Base-by-base conservation (phyloP, 441 rosid species). In the Populus hybrid region DNA sequence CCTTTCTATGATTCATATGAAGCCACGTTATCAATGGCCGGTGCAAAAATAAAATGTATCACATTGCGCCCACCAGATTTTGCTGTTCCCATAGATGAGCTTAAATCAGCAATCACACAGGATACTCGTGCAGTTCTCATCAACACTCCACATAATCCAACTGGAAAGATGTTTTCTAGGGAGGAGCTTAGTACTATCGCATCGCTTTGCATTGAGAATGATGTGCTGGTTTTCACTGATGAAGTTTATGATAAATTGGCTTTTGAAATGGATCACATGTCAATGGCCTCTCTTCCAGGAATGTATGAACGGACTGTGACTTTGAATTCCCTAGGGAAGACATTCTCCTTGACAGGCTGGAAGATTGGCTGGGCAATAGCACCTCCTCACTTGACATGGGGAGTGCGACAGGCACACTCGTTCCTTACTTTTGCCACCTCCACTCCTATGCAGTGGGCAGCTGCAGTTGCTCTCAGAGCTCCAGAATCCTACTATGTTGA, bases 341-440 rank as follows among this genome's bases (percentile, higher is more conserved):
- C 97, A 11, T 95, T 91, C 84, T 95, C 96, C 40, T 85, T 95
- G 79, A 95, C 96, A 0, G 98, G 99, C 8, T 95, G 99, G 99
- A 93, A 91, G 86, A 91, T 93, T 34, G 99, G 99, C 28, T 94
- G 32, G 98, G 97, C 97, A 4, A 91, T 93, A 7, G 97, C 99
- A 1, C 95, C 97, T 0, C 90, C 94, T 24, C 94, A 93, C 83
- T 68, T 93, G 77, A 89, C 93, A 21, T 92, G 98, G 95, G 99
- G 99, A 79, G 88, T 93, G 65, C 85, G 93, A 32, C 92, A 89
- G 85, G 99, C 97, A 1, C 99, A 91, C 57, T 85, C 99, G 66
- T 93, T 73, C 87, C 97, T 95, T 72, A 95, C 99, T 10, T 95
- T 95, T 46, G 88, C 98, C 0, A 93, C 97, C 30, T 90, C 95